These are phyloP conservation scores for Salvia miltiorrhiza DNA, from an alignment of 257 asterid genomes.

Conservation along the genomic window DNA sequence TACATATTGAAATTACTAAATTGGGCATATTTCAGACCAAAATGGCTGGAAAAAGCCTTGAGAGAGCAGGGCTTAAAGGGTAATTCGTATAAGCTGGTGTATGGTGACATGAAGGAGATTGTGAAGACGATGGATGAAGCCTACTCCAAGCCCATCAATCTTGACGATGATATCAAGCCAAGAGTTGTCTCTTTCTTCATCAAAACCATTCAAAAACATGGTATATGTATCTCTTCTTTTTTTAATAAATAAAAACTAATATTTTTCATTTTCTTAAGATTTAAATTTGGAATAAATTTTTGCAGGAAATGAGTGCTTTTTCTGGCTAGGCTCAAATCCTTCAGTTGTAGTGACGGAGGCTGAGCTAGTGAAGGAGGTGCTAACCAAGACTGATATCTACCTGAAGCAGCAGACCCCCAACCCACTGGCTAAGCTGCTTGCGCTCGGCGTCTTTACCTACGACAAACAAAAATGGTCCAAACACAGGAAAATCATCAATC, in stretches of 20 bases:
- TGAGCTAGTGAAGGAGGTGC: conserved; percentile 45
- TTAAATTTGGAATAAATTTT: too few relatives aligned
- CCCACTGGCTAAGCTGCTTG: conserved; percentile 16
- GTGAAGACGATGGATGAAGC: conserved; percentile 1
- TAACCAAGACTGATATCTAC: conserved; percentile 26
- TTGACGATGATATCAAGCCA: too few relatives aligned
- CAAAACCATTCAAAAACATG: too few relatives aligned
- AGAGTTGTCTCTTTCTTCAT: too few relatives aligned
- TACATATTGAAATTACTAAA: conserved; percentile 37
- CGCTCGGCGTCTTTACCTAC: conserved; percentile 5
- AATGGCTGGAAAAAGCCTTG: conserved; percentile 33
- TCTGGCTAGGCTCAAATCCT: conserved; percentile 61
- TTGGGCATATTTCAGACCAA: conserved; percentile 43
- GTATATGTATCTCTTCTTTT: too few relatives aligned
- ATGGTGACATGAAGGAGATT: conserved; percentile 47
- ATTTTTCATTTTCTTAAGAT: too few relatives aligned
- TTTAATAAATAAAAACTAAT: too few relatives aligned
- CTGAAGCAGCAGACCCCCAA: conserved; percentile 26
- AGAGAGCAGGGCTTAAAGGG: conserved; percentile 46
- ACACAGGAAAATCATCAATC: conserved; percentile 46
- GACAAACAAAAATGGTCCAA: conserved; percentile 49
- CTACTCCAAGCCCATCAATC: too few relatives aligned
- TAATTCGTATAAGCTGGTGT: conserved; percentile 28
- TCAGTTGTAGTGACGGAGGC: conserved; percentile 33
- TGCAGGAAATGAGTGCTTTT: conserved; percentile 45